Evolutionary conservation across 441 rosid genomes (phyloP), one percentile per base, ranked within the genome.

Genomic region (Adansonia rubrostipa): DNA sequence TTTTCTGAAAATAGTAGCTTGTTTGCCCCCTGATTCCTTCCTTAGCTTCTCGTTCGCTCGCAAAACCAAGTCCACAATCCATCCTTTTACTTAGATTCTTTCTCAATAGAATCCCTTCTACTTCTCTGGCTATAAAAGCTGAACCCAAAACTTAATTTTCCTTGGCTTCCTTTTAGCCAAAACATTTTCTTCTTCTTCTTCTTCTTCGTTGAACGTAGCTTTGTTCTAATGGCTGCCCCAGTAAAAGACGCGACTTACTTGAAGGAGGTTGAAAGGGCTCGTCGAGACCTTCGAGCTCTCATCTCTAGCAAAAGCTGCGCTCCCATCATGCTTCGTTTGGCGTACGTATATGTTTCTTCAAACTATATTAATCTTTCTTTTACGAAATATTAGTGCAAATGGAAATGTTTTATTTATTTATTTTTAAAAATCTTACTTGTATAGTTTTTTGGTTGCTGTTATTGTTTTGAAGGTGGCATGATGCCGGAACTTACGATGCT

Each of bases 401-500:
- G 62, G 14, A 53, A 33, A 36, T 54, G 19, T 11, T 19, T 19
- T 47, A 5, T 56, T n/a, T 56, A 7, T 6, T 58, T 4, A 36
- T 36, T 36, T 36, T 36, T 36, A 36, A 36, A 36, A 36, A 36
- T 36, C 42, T 36, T 36, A 36, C 42, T 36, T 36, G 42, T 36
- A 36, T 36, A 36, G 42, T 36, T 36, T 36, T 36, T 36, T 36
- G 42, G 42, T 36, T 36, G 42, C 13, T 58, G 4, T 9, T 20
- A 36, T 36, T 36, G 42, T 36, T 36, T 36, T 36, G 42, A 36
- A 36, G 42, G 42, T 95, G 96, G 97, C 98, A 93, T 67, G 95
- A 95, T 42, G 99, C 98, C 1, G 98, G 99, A 78, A 95, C 98
- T 13, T 93, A 93, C 73, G 95, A 93, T 82, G 91, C n/a, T 24